Base-by-base conservation (phyloP, 2,329 filamentous ascomycete genomes). In the Fusarium annulatum region DNA sequence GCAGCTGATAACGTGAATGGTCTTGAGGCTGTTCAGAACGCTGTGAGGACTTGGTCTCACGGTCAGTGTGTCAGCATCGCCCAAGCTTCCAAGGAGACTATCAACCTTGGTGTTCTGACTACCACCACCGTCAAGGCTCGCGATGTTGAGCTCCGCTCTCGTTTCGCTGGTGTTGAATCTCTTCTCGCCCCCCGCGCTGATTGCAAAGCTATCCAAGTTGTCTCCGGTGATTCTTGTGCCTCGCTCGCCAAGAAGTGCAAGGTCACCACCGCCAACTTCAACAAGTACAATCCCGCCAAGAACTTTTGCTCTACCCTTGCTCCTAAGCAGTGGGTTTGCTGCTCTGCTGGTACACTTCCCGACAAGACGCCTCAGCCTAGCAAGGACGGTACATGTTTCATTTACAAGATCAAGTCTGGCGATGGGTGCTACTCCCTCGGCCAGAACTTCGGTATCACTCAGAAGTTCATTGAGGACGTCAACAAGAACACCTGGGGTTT, bases 401-500 rank as follows among this genome's bases (percentile, higher is more conserved):
- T 76, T 8, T 82, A 84, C 65, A 73, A 62, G 0, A 79, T 84
- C 26, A 67, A 79, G 55, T 52, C 68, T 0, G 78, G 76, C 0
- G 83, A 85, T 38, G 71, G 65, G 2, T 86, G 84, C 71, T 42
- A 70, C 68, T 34, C 57, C 5, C 76, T 86, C 0, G 79, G 79
- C 0, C 72, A 71, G 21, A 69, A 66, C 45, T 72, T 85, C 67
- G 72, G 76, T 9, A 70, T 88, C 10, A 85, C 80, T 0, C 64
- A 78, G 0, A 70, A 79, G 1, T 76, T 85, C 7, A 79, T 89
- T 19, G 79, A 83, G 28, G 43, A 61, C 15, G 77, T 77, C 18
- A 85, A 84, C 75, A 81, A 79, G 59, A 75, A 81, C 51, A 84
- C 82, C 0, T 84, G 82, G 82, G 82, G 80, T 2, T 85, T 81